Evolutionary conservation across 2,329 filamentous ascomycete genomes (phyloP).

Genomic region (Penicillium aurantiogriseum): DNA sequence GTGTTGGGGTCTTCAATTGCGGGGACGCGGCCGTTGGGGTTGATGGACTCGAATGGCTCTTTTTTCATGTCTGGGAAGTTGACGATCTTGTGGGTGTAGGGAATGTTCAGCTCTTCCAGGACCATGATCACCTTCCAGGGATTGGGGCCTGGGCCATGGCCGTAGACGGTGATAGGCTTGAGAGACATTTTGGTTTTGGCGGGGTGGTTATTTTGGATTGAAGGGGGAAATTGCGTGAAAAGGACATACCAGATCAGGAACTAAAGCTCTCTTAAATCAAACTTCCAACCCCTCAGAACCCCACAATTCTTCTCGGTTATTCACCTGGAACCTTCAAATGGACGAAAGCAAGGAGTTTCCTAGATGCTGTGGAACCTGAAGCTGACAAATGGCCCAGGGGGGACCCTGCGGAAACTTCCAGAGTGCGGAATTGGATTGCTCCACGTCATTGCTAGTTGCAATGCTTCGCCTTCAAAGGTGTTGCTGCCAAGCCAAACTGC

Average conservation of each 20-base stretch:
- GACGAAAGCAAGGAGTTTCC: background rate
- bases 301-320: background rate
- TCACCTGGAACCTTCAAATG: background rate
- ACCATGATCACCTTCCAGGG: conserved; percentile 36
- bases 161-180: conserved; percentile 23
- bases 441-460: background rate
- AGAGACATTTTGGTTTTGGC: conserved; percentile 19
- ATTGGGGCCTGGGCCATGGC: conserved; percentile 28
- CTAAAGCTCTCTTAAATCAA: background rate
- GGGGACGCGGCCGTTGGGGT: conserved; percentile 38
- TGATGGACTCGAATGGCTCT: conserved; percentile 28
- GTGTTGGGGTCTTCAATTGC: conserved; percentile 40
- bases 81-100: conserved; percentile 26
- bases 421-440: background rate
- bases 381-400: background rate
- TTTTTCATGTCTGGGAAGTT: conserved; percentile 32
- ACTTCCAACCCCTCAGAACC: background rate
- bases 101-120: conserved; percentile 34
- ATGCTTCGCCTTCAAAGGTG: background rate
- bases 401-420: background rate
- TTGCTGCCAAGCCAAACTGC: background rate
- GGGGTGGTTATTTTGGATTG: background rate
- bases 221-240: background rate
- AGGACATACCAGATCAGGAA: background rate
- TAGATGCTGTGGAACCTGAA: background rate